Evolutionary conservation across 2,329 filamentous ascomycete species (phyloP).

Genomic region (Penicillium sclerotiorum): DNA sequence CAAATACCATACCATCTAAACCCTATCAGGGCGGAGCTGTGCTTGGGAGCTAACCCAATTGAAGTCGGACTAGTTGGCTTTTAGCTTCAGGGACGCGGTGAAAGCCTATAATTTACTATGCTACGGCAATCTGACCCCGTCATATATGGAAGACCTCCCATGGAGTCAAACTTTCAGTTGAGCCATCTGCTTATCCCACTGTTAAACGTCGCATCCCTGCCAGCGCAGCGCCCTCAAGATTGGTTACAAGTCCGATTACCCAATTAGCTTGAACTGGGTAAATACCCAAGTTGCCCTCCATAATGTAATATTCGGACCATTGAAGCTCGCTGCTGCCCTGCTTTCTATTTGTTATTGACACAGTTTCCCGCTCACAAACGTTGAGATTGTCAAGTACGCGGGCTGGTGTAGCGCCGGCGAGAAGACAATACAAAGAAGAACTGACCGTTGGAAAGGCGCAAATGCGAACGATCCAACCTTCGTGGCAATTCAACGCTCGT

Average conservation of each 20-base stretch:
- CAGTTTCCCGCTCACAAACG: not conserved
- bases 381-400: not conserved
- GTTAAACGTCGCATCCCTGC: not conserved
- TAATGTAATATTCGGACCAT: not conserved
- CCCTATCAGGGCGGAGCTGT: not conserved
- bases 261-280: not conserved
- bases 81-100: not conserved
- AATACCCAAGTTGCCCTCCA: too few relatives aligned
- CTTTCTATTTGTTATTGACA: not conserved
- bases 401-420: not conserved
- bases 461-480: not conserved
- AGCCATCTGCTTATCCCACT: too few relatives aligned
- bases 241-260: not conserved
- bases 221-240: not conserved
- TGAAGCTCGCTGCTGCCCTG: not conserved
- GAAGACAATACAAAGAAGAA: not conserved
- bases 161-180: too few relatives aligned
- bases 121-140: not conserved
- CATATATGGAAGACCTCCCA: not conserved
- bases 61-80: not conserved
- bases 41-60: not conserved
- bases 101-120: not conserved
- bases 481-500: not conserved
- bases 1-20: not conserved
- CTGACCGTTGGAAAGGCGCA: not conserved